Conservation (phyloP, 169 alveolate species). For the Cryptosporidium baileyi region DNA sequence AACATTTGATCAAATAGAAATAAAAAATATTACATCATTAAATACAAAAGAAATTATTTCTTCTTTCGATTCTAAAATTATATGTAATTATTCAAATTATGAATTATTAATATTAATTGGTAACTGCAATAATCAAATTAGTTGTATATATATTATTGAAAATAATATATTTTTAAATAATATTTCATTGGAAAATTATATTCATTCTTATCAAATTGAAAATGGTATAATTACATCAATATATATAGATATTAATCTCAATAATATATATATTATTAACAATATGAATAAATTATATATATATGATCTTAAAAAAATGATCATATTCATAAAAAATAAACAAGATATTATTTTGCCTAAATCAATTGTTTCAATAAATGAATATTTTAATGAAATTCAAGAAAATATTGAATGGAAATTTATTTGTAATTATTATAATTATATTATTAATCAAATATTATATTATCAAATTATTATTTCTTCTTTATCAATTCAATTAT, state of each 20-base stretch:
- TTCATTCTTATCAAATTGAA: no score
- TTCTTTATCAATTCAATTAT: background rate
- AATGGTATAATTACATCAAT: slow-evolving; percentile 19
- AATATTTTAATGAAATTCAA: background rate
- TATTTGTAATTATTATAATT: background rate
- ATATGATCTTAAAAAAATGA: background rate
- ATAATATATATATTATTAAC: background rate
- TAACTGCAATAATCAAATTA: background rate
- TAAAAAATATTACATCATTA: background rate
- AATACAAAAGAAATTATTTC: background rate
- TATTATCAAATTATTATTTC: slow-evolving; percentile 3
- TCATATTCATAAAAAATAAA: background rate
- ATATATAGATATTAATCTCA: background rate
- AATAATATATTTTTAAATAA: no score
- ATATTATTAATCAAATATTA: no score
- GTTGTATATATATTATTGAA: background rate
- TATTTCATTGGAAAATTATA: no score
- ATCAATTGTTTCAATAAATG: background rate
- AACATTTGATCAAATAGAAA: background rate
- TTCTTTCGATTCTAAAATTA: slow-evolving; percentile 17
- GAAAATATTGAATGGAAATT: slow-evolving; percentile 9
- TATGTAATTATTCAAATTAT: background rate
- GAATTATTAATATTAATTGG: slow-evolving; percentile 7
- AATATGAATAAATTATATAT: background rate
- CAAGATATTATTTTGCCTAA: background rate